Evolutionary conservation across 2,329 filamentous ascomycete species (phyloP), one percentile per base, ranked within the genome.

Genomic region (Cercospora zeae-maydis): DNA sequence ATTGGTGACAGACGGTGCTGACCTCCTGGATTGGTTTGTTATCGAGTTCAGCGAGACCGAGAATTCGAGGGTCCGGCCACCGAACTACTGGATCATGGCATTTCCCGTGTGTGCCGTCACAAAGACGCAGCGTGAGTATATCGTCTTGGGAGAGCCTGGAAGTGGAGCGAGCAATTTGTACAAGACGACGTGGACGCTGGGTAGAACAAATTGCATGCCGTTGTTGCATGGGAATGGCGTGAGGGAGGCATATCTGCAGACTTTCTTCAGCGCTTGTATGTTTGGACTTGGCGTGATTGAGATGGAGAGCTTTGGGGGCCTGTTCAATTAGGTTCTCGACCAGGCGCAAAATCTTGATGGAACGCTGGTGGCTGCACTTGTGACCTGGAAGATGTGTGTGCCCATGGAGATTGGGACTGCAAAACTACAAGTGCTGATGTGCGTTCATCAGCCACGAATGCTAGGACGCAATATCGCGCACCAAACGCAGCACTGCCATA

Each of bases 11-110:
- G 19, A 27, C 33, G 56, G 27, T 30, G 24, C 39, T 31, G 37
- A 58, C 9, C 13, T 53, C 11, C 58, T 59, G 1, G 45, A 59
- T 24, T 59, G 58, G 42, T 52, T 59, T 21, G 47, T 52, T 10
- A 53, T 59, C 19, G n/a, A 51, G n/a, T 59, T 31, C 4, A 24
- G 42, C 33, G 57, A 59, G 24, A 10, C 14, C 11, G 27, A 13
- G 21, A 14, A 31, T n/a, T 11, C 42, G 3, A 30, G 16, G 9
- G 30, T 6, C 16, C 27, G 42, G 24, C 14, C 42, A 11, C 11
- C 33, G 13, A 27, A 56, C 19, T 63, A 59, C 14, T 63, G 62
- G 62, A 24, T 63, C 10, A 27, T 63, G 19, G 62, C 62, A 31
- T 60, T 63, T 24, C 57, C 57, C 4, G 42, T 57, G 8, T 56